phyloP scores from a whole-genome alignment of 495 filamentous ascomycete genomes.

The Hapsidospora chrysogenum region DNA sequence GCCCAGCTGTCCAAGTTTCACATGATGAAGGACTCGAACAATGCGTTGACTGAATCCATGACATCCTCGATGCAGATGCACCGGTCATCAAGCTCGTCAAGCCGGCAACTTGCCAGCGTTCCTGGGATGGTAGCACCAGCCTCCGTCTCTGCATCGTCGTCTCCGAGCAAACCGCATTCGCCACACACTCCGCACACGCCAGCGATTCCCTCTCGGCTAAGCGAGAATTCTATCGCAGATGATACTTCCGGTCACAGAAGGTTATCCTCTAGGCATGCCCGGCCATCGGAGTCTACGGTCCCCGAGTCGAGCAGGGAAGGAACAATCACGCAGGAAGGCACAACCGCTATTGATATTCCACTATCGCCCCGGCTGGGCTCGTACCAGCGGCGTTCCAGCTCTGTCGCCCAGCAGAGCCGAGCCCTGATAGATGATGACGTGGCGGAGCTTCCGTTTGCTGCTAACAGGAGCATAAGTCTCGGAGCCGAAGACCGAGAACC shows the following conservation, averaged over 20 bases:
- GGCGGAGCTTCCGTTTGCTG: conserved; percentile 42
- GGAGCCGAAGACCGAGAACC: conserved; percentile 50
- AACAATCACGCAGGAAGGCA: conserved; percentile 25
- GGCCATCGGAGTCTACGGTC: conserved; percentile 3
- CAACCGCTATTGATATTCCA: conserved; percentile 69
- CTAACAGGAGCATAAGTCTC: conserved; percentile 59
- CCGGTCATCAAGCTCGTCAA: conserved; percentile 68
- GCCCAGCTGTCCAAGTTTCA: conserved; percentile 64
- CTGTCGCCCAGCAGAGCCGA: conserved; percentile 49
- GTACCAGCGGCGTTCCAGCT: conserved; percentile 53
- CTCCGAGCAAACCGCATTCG: conserved; percentile 79
- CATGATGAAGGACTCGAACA: conserved; percentile 72
- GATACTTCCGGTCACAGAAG: conserved; percentile 28
- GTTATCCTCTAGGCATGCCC: conserved; percentile 14
- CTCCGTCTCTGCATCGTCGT: conserved; percentile 71
- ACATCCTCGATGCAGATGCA: conserved; percentile 68
- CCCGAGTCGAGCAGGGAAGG: conserved; percentile 23
- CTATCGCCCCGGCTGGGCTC: conserved; percentile 54
- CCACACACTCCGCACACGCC: conserved; percentile 92
- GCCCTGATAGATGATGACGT: conserved; percentile 38
- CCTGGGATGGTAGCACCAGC: conserved; percentile 71
- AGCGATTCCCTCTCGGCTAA: conserved; percentile 80
- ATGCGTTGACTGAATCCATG: conserved; percentile 73
- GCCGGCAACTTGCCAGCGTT: conserved; percentile 66
- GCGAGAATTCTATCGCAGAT: conserved; percentile 72